A percentile compares a stretch with the other conserved stretches of the same genome.
Conservation (phyloP, 2,329 filamentous ascomycete species). For the Pseudocercospora musae region DNA sequence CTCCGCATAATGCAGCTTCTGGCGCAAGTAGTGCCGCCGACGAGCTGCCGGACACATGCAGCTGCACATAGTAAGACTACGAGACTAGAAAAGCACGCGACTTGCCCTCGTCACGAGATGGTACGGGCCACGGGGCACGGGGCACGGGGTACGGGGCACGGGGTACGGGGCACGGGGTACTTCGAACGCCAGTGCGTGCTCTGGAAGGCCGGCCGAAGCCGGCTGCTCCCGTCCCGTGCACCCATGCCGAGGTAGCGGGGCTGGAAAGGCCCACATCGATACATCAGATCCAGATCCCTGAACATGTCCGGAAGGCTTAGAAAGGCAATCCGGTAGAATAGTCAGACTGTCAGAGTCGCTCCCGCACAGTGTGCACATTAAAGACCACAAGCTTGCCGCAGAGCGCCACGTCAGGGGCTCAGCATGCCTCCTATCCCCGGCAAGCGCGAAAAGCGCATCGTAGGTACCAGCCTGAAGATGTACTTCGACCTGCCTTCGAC, state of each 20-base stretch:
- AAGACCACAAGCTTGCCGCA: not conserved
- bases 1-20: slow-evolving; percentile 12
- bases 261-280: too few species aligned
- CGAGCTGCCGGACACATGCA: not conserved
- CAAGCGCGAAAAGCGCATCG: slow-evolving; percentile 55
- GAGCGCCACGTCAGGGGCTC: not conserved
- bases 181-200: not conserved
- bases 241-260: not conserved
- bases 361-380: not conserved
- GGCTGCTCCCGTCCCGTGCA: not conserved
- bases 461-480: slow-evolving; percentile 75
- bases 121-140: too few species aligned
- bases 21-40: not conserved
- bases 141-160: too few species aligned
- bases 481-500: slow-evolving; percentile 71
- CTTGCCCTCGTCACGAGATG: not conserved
- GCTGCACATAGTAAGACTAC: not conserved
- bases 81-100: not conserved
- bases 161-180: too few species aligned
- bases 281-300: too few species aligned
- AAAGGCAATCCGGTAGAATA: not conserved
- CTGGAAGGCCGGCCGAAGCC: not conserved
- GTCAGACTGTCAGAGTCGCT: not conserved
- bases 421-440: slow-evolving; percentile 34
- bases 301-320: not conserved